phyloP scores from a whole-genome alignment of 2,329 filamentous ascomycete species.

The Claviceps maximensis region DNA sequence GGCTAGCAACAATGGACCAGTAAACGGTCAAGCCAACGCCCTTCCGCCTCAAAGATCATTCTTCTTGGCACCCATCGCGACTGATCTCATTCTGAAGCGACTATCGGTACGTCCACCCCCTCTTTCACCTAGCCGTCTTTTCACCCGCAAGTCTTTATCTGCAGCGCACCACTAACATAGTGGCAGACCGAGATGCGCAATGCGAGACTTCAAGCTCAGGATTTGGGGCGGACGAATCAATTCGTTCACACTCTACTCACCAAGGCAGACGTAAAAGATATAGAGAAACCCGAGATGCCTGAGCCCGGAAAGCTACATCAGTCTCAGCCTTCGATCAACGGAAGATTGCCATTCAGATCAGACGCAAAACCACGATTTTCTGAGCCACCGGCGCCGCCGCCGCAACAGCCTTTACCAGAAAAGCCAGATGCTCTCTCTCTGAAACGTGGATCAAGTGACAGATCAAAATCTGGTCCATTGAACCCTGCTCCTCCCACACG shows the following conservation, averaged over 20 bases:
- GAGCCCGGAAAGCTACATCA: slow-evolving; percentile 36
- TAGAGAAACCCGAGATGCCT: slow-evolving; percentile 35
- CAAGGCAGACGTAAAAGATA: slow-evolving; percentile 51
- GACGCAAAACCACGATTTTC: slow-evolving; percentile 79
- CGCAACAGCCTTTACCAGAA: slow-evolving; percentile 83
- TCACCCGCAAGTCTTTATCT: neutral
- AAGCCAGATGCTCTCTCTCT: slow-evolving; percentile 73
- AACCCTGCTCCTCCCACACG: slow-evolving; percentile 48
- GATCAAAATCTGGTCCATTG: slow-evolving; percentile 43
- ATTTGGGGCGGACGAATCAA: slow-evolving; percentile 68
- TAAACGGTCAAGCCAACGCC: slow-evolving; percentile 39
- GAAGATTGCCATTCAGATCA: slow-evolving; percentile 44
- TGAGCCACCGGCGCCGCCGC: slow-evolving; percentile 84
- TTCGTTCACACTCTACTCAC: slow-evolving; percentile 68
- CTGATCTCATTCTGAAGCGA: slow-evolving; percentile 81
- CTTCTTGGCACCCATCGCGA: slow-evolving; percentile 79
- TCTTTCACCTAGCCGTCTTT: neutral
- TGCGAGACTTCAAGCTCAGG: slow-evolving; percentile 75
- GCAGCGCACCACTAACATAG: neutral
- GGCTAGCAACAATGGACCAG: slow-evolving; percentile 28
- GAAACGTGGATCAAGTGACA: slow-evolving; percentile 64
- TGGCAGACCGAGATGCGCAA: slow-evolving; percentile 69
- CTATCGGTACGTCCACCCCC: slow-evolving; percentile 19
- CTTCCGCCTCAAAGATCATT: slow-evolving; percentile 68
- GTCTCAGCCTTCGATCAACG: slow-evolving; percentile 33